Conservation (phyloP, 257 asterid species). For the Solanum pimpinellifolium region DNA sequence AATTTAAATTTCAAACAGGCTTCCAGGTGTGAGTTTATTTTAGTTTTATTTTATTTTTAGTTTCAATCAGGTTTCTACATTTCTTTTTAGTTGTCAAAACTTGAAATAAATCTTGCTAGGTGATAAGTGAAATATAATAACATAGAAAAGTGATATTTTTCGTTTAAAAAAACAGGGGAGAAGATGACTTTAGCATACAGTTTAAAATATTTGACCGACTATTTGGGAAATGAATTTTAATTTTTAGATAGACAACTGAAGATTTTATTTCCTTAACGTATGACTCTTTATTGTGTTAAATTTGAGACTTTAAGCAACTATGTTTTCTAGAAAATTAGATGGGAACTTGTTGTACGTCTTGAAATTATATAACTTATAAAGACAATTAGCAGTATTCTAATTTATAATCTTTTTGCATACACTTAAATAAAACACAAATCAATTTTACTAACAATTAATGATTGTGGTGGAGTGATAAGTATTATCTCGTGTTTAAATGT, state of each 20-base stretch:
- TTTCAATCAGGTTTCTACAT: background rate
- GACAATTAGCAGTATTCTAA: too few relatives aligned
- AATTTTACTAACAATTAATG: too few relatives aligned
- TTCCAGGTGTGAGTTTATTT: too few relatives aligned
- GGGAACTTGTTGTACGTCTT: background rate
- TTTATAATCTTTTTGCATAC: too few relatives aligned
- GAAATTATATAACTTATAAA: too few relatives aligned
- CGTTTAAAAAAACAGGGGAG: too few relatives aligned
- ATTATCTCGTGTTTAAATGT: too few relatives aligned
- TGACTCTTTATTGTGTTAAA: too few relatives aligned
- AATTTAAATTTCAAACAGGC: background rate
- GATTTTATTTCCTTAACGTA: background rate
- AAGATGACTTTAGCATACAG: background rate
- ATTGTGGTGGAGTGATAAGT: too few relatives aligned
- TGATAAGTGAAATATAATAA: background rate
- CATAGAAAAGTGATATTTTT: background rate
- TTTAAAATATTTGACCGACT: background rate
- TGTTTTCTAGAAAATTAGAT: background rate
- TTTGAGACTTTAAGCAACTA: background rate
- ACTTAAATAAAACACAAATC: too few relatives aligned
- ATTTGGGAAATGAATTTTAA: background rate
- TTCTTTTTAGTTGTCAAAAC: background rate
- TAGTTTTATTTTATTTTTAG: background rate
- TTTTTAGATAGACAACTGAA: background rate
- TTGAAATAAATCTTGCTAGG: background rate